phyloP scores from a whole-genome alignment of 495 filamentous ascomycete species.

The Tuber magnatum region DNA sequence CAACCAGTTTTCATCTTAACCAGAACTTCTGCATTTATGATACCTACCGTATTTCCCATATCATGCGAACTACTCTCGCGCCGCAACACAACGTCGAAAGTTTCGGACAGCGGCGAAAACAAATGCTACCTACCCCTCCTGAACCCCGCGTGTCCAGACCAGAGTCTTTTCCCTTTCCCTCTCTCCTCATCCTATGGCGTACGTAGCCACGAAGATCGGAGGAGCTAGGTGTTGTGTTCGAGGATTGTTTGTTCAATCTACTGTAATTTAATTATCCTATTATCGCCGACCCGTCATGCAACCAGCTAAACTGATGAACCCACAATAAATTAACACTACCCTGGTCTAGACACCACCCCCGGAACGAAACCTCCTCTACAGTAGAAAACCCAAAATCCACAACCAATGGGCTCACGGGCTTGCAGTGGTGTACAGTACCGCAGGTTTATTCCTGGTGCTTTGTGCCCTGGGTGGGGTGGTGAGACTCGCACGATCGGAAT shows the following conservation, averaged over 20 bases:
- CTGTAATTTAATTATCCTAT: too few species aligned
- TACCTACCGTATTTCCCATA: too few species aligned
- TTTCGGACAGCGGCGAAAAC: not conserved
- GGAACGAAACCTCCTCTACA: too few species aligned
- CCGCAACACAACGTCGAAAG: not conserved
- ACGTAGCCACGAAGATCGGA: not conserved
- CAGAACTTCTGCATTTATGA: too few species aligned
- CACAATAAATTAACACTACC: too few species aligned
- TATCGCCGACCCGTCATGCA: too few species aligned
- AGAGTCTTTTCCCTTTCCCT: not conserved
- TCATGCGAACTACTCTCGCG: not conserved
- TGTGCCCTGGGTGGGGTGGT: not conserved
- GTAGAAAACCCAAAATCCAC: too few species aligned
- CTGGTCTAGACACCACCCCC: too few species aligned
- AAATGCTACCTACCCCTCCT: not conserved
- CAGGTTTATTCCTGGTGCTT: not conserved
- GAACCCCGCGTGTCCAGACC: not conserved
- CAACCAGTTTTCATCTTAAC: too few species aligned
- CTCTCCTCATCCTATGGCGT: not conserved
- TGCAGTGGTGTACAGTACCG: too few species aligned
- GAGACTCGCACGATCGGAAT: not conserved
- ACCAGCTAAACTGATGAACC: too few species aligned
- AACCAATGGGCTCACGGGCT: too few species aligned
- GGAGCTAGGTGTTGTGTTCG: not conserved
- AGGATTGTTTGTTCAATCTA: not conserved